Conservation (phyloP, 371 early-diverging fungal genomes). For the Mortierella sp. region DNA sequence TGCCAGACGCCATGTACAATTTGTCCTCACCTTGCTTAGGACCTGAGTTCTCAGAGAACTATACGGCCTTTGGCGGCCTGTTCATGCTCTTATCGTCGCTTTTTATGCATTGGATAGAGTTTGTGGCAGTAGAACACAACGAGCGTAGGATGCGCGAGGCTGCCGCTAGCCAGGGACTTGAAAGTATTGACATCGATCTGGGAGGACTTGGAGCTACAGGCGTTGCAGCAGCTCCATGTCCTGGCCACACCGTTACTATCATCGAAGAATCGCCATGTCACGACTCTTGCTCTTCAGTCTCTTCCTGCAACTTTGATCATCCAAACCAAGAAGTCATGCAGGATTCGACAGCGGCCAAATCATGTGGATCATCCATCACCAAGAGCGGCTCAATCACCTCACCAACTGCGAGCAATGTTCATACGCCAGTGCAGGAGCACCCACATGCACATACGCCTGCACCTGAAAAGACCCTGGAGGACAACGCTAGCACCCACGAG, state of each 20-base stretch:
- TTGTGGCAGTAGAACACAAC: slow-evolving; percentile 33
- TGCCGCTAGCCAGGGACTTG: slow-evolving; percentile 1
- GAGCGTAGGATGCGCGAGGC: slow-evolving; percentile 18
- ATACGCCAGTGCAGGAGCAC: background rate
- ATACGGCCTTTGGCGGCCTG: slow-evolving; percentile 60
- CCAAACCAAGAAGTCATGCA: background rate
- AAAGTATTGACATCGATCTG: slow-evolving; percentile 9
- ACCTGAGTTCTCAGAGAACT: slow-evolving; percentile 49
- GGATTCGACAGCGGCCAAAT: background rate
- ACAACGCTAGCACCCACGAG: background rate
- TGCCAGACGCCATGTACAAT: slow-evolving; percentile 59
- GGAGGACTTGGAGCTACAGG: slow-evolving; percentile 15
- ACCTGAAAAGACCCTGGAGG: background rate
- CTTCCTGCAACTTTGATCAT: slow-evolving; percentile 12
- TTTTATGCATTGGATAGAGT: slow-evolving; percentile 56
- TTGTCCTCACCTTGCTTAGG: slow-evolving; percentile 60
- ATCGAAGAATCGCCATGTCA: slow-evolving; percentile 5
- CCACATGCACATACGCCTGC: background rate
- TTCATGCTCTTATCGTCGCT: slow-evolving; percentile 67
- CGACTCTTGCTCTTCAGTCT: slow-evolving; percentile 10
- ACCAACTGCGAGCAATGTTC: background rate
- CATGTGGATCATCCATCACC: background rate
- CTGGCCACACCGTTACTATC: slow-evolving; percentile 19
- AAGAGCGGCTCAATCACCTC: background rate
- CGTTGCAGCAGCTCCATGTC: slow-evolving; percentile 18